Base-by-base conservation (phyloP, 2,329 filamentous ascomycete species). In the Verticillium nonalfalfae region DNA sequence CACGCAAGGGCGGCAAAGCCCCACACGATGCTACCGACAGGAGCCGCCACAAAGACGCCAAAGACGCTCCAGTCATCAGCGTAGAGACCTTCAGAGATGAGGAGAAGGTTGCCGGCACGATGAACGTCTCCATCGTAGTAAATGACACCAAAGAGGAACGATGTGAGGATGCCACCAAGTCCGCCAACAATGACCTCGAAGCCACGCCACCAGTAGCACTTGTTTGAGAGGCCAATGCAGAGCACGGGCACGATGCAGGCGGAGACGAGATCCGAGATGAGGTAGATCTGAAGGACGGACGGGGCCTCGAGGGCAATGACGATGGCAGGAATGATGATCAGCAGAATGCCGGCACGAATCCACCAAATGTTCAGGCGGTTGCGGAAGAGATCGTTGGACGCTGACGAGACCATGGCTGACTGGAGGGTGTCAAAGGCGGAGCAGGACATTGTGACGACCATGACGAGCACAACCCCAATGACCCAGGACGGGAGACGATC, bases 381-480 rank as follows among this genome's bases (percentile, higher is more conserved):
- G 68, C 90, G 87, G 82, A 94, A 94, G 14, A 95, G 75, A 71
- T 95, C 91, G 77, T 94, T 94, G 66, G 89, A 92, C 14, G 88
- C 89, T 0, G 89, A 90, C n/a, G 89, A 91, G 7, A 94, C 88
- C 88, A 95, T 93, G 67, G 91, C 89, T 1, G 87, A 90, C 75
- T 94, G 91, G 40, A 94, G 80, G 64, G 84, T 89, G 78, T 95
- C 91, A 65, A 95, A 94, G 0, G 90, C 86, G 0, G 91, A 88
- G 2, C 89, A 91, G 69, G 86, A 90, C 59, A 95, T 83, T 10
- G 85, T 85, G 36, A 93, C 85, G 1, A 90, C 85, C 90, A 95
- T 93, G 71, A 94, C 87, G 10, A 95, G 80, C 0, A 94, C 85
- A 65, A 95, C 84, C 60, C 90, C 90, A 2, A 95, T 84, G n/a